Conservation (phyloP, 257 asterid genomes). For the Fraxinus pennsylvanica region DNA sequence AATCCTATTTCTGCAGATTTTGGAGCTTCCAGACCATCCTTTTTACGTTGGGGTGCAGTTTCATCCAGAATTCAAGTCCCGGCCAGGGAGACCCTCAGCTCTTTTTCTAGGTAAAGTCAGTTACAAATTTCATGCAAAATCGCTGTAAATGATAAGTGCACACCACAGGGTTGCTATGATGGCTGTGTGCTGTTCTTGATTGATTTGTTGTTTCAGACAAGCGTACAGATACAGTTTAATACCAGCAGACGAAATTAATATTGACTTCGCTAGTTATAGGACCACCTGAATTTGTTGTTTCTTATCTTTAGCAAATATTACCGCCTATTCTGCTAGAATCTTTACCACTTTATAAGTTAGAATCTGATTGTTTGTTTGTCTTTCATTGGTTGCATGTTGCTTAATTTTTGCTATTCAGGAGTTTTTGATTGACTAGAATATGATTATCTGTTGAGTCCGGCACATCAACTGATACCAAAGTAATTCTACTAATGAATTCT, state of each 20-base stretch:
- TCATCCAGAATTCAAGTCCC: constrained; percentile 91
- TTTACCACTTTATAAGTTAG: neutral
- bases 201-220: neutral
- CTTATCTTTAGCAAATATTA: neutral
- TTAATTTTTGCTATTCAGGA: neutral
- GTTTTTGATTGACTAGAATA: neutral
- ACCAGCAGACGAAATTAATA: neutral
- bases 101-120: constrained; percentile 58
- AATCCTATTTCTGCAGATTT: constrained; percentile 46
- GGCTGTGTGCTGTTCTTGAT: neutral
- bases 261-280: constrained; percentile 19
- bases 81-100: constrained; percentile 90
- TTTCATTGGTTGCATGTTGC: neutral
- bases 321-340: neutral
- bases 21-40: constrained; percentile 74
- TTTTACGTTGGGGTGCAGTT: constrained; percentile 88
- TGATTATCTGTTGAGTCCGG: neutral
- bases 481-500: constrained; percentile 4
- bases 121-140: constrained; percentile 7
- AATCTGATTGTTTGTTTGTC: neutral
- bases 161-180: neutral
- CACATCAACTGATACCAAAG: neutral
- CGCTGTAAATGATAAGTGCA: neutral
- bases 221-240: neutral
- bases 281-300: neutral